These are phyloP conservation scores for Geum urbanum DNA, from an alignment of 306 rosid species.

Conservation along the genomic window DNA sequence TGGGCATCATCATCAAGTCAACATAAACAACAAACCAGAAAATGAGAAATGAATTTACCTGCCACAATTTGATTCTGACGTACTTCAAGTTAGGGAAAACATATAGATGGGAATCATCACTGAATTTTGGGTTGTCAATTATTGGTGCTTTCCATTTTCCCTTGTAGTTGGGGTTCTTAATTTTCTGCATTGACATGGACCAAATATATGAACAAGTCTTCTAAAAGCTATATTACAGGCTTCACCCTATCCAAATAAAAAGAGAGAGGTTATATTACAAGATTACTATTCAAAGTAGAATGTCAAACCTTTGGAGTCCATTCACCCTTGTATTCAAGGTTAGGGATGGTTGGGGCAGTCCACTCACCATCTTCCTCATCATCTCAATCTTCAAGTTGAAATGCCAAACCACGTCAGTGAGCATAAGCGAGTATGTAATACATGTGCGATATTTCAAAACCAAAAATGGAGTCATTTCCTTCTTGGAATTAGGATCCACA, in stretches of 20 bases:
- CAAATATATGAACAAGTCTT: slow-evolving; percentile 17
- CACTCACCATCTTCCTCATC: no score
- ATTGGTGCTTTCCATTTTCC: slow-evolving; percentile 98
- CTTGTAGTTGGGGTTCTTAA: slow-evolving; percentile 85
- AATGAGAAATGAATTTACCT: slow-evolving; percentile 42
- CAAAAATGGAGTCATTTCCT: slow-evolving; percentile 40
- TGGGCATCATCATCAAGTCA: slow-evolving; percentile 9
- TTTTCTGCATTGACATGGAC: slow-evolving; percentile 48
- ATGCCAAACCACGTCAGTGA: no score
- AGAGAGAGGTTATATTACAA: no score
- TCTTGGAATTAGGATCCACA: slow-evolving; percentile 81
- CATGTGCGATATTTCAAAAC: no score
- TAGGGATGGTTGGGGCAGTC: no score
- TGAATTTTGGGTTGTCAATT: slow-evolving; percentile 97
- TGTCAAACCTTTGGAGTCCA: slow-evolving; percentile 79
- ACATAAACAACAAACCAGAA: background rate
- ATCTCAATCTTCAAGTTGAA: no score
- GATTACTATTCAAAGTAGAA: background rate
- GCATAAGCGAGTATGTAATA: no score
- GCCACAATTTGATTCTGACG: slow-evolving; percentile 98
- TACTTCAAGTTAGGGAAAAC: slow-evolving; percentile 90
- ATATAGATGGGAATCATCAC: slow-evolving; percentile 87
- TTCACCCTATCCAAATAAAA: no score
- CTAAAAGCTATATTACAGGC: background rate
- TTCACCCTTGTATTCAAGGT: no score